Percentiles rank a stretch among this genome's conserved stretches.
phyloP scores from a whole-genome alignment of 768 basidiomycete genomes.

The Serendipita vermifera region DNA sequence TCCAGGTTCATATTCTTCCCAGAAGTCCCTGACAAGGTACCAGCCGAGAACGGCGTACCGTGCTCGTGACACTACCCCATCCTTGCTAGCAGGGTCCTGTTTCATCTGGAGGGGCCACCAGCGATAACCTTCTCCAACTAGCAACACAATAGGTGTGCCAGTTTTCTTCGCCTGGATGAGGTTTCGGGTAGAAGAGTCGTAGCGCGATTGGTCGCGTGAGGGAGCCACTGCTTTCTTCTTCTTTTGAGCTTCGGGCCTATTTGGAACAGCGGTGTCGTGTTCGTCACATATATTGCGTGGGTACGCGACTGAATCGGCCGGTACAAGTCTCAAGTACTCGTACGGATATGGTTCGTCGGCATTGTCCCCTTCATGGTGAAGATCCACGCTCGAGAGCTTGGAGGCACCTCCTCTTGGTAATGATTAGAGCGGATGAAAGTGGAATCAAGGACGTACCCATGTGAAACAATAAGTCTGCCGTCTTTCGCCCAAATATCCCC shows the following conservation, averaged over 20 bases:
- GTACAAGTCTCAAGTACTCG: too few relatives aligned
- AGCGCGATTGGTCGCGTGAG: conserved; percentile 53
- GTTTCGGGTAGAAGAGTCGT: conserved; percentile 59
- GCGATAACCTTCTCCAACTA: conserved; percentile 60
- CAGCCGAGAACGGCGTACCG: conserved; percentile 48
- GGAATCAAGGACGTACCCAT: conserved; percentile 42
- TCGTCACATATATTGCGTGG: too few relatives aligned
- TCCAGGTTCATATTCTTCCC: conserved; percentile 38
- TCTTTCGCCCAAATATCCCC: conserved; percentile 53
- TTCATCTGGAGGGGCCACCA: conserved; percentile 2
- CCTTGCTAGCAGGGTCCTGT: neutral
- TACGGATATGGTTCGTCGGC: too few relatives aligned
- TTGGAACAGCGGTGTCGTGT: conserved; percentile 50
- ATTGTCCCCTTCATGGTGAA: too few relatives aligned
- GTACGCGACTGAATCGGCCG: too few relatives aligned
- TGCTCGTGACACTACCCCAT: neutral
- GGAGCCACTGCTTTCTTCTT: conserved; percentile 26
- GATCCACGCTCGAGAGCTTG: too few relatives aligned
- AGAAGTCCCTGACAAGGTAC: conserved; percentile 56
- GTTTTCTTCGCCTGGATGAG: conserved; percentile 44
- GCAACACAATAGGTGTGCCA: conserved; percentile 49
- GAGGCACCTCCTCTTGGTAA: too few relatives aligned
- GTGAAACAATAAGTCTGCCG: conserved; percentile 67
- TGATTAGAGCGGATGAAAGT: neutral
- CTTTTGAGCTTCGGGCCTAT: conserved; percentile 28